Base-by-base conservation (phyloP, 768 basidiomycete species). In the Tylopilus intermedius region DNA sequence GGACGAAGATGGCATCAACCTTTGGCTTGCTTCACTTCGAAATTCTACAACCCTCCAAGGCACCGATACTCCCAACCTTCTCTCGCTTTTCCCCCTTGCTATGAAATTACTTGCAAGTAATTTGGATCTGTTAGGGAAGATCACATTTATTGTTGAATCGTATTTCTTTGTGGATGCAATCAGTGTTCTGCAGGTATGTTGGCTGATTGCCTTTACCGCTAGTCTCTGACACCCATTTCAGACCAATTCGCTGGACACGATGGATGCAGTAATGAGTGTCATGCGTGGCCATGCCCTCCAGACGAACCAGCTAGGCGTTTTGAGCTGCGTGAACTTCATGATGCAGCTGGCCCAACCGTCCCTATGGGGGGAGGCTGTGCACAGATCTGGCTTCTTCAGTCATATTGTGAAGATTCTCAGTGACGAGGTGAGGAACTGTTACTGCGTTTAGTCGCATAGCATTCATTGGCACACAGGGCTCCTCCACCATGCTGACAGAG, bases 151-250 rank as follows among this genome's bases (percentile, higher is more conserved):
- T 50, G 59, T 90, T 22, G 88, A 91, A 64, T 84, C 86, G 5
- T 94, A 93, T 64, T 72, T 90, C 53, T 66, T 95, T n/a, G 74
- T 90, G 15, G 86, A 90, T 67, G 80, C 81, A 0, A 54, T 69
- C 15, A 61, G 70, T 9, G 74, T 94, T 53, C 66, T 92, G 44
- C 79, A 84, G 74, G 91, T 89, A 56, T 51, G 72, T 62, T 30
- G 21, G 11, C 27, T n/a, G 24, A 47, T 35, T 29, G 8, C 3
- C 48, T 8, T 45, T 37, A 35, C 50, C 35, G 37, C 45, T 26
- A 26, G 8, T 48, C 51, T 27, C 48, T 38, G 11, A 60, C 9
- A 40, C 29, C 54, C 9, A 22, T 32, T 27, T 18, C 53, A 91
- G 88, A 72, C 66, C 11, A 76, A 75, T 61, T 78, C 79, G 7